phyloP scores from a whole-genome alignment of 768 basidiomycete genomes.

The Mycena capillaripes region DNA sequence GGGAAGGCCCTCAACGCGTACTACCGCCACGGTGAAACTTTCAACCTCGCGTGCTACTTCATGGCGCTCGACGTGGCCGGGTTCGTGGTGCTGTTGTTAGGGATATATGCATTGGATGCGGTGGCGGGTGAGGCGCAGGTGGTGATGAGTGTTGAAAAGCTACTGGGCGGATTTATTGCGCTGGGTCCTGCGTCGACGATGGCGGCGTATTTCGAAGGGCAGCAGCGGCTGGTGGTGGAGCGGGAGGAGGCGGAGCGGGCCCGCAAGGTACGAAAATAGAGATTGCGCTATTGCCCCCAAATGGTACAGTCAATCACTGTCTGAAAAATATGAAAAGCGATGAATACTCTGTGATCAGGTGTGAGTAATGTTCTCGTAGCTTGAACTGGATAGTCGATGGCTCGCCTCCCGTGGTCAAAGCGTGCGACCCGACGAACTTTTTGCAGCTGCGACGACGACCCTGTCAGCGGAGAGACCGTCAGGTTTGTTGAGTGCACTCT shows the following conservation, averaged over 20 bases:
- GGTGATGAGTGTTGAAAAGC: neutral
- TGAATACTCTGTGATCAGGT: no score
- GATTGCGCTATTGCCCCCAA: no score
- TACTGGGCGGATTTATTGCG: neutral
- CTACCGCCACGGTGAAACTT: neutral
- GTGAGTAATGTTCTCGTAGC: no score
- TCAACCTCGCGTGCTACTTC: slow-evolving; percentile 12
- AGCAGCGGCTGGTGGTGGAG: slow-evolving; percentile 7
- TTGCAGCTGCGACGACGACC: no score
- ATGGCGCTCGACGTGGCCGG: slow-evolving; percentile 24
- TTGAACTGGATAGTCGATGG: no score
- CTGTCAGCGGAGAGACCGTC: no score
- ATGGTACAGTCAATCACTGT: no score
- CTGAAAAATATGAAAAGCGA: no score
- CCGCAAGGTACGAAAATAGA: neutral
- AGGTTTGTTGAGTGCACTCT: no score
- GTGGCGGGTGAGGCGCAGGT: slow-evolving; percentile 9
- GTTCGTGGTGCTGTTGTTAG: slow-evolving; percentile 5
- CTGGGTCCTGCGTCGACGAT: slow-evolving; percentile 23
- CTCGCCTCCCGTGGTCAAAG: no score
- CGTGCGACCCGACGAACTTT: no score
- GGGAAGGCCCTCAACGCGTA: slow-evolving; percentile 1
- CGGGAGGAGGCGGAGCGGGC: neutral
- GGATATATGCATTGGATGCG: slow-evolving; percentile 21
- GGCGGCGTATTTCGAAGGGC: slow-evolving; percentile 25